Evolutionary conservation across 441 rosid genomes (phyloP), one percentile per base, ranked within the genome.

Genomic region (Adansonia grandidieri): DNA sequence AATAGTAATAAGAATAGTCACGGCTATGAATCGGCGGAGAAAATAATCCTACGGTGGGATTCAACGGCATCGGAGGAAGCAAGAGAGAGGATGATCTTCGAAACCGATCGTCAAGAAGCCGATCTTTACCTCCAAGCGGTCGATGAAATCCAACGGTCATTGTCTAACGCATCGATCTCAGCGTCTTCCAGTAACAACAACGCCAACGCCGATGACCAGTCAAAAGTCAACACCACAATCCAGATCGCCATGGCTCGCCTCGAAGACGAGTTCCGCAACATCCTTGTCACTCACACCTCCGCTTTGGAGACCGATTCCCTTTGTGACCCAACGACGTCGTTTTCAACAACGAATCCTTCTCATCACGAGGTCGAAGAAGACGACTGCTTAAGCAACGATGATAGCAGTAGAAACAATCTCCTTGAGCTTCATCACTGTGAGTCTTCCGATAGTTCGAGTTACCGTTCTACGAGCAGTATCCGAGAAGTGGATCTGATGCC

Each of bases 161-260:
- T 93, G 78, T 89, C 94, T 1, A 80, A 87, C 48, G 73, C 88
- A 1, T 87, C 89, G 19, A 76, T 90, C 81, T 84, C 93, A 51
- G 0, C 14, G 13, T 51, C 13, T 37, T 77, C 74, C 22, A 3
- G 61, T 13, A 88, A 10, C 71, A 17, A 9, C 42, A 13, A 32
- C 20, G 42, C 4, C 47, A 73, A 2, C 24, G 82, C 79, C 0
- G 80, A 78, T 14, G 80, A 80, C 9, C 83, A 85, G 44, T 80
- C 50, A 7, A 86, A 88, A 77, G 93, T 88, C 80, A 87, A 80
- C 83, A 85, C 87, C 6, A 77, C 91, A 3, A 84, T 93, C 75
- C 97, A 94, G 89, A 92, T 94, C 92, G 96, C 96, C 78, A 94
- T 94, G 98, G 97, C 97, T 19, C 82, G 97, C 5, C 92, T 94